Percentiles rank a stretch among this genome's conserved stretches.
Evolutionary conservation across 164 flowering plant genomes (phyloP).

Genomic region (Chimonanthus praecox): DNA sequence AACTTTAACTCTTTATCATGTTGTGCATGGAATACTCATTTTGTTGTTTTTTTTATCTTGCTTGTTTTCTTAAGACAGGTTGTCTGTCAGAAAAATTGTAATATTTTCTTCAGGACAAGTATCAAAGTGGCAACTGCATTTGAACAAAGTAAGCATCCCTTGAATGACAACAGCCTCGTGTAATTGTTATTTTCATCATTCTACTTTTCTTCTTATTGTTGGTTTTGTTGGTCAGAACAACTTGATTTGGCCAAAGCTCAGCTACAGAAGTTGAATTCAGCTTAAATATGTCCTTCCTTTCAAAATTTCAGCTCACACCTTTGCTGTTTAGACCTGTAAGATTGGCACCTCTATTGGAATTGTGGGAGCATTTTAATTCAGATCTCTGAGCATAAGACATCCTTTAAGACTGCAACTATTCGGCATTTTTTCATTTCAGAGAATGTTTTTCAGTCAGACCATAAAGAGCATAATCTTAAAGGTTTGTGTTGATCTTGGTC

Average conservation of each 20-base stretch:
- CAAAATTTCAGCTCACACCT: background rate
- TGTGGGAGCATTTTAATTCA: background rate
- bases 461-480: background rate
- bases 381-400: background rate
- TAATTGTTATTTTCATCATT: background rate
- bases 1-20: too few relatives aligned
- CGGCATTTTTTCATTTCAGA: background rate
- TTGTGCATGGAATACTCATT: background rate
- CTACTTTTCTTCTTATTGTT: background rate
- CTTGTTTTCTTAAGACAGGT: constrained; percentile 24
- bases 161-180: background rate
- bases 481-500: background rate
- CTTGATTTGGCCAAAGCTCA: background rate
- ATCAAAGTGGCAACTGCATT: constrained; percentile 44
- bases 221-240: background rate
- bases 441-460: background rate
- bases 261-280: background rate
- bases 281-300: background rate
- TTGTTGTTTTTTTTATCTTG: too few relatives aligned
- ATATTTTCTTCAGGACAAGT: constrained; percentile 52
- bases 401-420: background rate
- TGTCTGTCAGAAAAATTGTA: constrained; percentile 65
- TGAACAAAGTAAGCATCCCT: constrained; percentile 51
- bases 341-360: background rate
- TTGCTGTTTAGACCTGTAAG: background rate